Percentiles rank a stretch among this genome's conserved stretches.
These are phyloP conservation scores for Guadua angustifolia DNA, from an alignment of 176 grass and related monocot species.

Conservation along the genomic window DNA sequence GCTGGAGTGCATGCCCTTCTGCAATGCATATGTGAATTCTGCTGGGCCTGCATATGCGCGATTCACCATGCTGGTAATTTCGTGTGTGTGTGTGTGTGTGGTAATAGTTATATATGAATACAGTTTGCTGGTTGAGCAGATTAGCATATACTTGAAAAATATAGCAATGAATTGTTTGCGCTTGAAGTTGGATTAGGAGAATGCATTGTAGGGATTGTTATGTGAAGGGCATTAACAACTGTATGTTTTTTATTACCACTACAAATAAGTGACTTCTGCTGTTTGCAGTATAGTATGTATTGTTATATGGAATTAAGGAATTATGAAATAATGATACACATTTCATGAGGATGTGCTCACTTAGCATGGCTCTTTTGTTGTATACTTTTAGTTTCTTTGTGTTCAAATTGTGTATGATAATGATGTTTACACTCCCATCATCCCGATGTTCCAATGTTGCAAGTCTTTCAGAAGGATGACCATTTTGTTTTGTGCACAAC, in stretches of 20 bases:
- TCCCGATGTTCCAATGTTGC: background rate
- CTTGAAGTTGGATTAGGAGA: background rate
- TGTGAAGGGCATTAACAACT: background rate
- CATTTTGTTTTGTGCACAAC: conserved; percentile 21
- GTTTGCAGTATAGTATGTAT: background rate
- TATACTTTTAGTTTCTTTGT: background rate
- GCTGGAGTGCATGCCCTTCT: background rate
- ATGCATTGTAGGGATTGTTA: background rate
- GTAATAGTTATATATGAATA: background rate
- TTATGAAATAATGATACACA: background rate
- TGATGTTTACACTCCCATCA: background rate
- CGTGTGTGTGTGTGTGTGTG: background rate
- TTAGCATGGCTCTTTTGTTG: background rate
- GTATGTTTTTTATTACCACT: background rate
- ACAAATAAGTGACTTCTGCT: background rate
- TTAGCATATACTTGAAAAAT: background rate
- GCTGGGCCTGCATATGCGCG: background rate
- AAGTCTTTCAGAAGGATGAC: background rate
- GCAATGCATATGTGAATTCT: background rate
- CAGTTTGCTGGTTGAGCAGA: background rate
- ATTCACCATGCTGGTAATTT: background rate
- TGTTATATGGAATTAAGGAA: background rate
- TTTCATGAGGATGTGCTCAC: background rate
- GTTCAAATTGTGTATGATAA: background rate
- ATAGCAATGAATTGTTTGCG: background rate